phyloP scores from a whole-genome alignment of 2,329 filamentous ascomycete genomes.

The Fusarium foetens region DNA sequence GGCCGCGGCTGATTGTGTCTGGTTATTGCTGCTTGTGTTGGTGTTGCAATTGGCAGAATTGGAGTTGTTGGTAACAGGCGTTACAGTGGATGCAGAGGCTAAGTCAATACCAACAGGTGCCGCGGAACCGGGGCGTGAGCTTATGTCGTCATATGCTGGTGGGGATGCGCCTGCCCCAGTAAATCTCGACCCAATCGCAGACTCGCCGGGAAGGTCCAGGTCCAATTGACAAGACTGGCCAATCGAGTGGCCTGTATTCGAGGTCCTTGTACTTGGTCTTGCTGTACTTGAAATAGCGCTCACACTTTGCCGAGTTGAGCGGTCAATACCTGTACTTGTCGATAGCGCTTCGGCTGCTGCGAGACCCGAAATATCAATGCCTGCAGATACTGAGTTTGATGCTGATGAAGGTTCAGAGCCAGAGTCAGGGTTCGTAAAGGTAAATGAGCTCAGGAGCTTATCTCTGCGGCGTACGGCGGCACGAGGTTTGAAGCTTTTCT shows the following conservation, averaged over 20 bases:
- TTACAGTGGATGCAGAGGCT: slow-evolving; percentile 35
- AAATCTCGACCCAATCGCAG: slow-evolving; percentile 29
- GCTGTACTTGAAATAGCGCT: slow-evolving; percentile 20
- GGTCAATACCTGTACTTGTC: slow-evolving; percentile 17
- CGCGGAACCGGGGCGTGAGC: slow-evolving; percentile 30
- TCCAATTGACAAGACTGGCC: slow-evolving; percentile 21
- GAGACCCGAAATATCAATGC: slow-evolving; percentile 19
- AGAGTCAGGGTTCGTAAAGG: slow-evolving; percentile 16
- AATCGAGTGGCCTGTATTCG: slow-evolving; percentile 21
- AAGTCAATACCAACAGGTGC: slow-evolving; percentile 37
- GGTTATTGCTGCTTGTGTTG: slow-evolving; percentile 21
- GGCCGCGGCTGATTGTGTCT: slow-evolving; percentile 29
- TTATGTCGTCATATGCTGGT: slow-evolving; percentile 48
- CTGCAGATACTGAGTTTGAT: not conserved
- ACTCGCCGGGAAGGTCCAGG: slow-evolving; percentile 34
- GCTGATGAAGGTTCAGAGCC: slow-evolving; percentile 11
- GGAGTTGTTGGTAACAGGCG: slow-evolving; percentile 22
- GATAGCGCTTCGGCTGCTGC: slow-evolving; percentile 27
- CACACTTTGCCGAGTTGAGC: slow-evolving; percentile 28
- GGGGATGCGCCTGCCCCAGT: slow-evolving; percentile 40
- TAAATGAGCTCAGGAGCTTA: slow-evolving; percentile 28
- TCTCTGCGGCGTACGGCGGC: slow-evolving; percentile 21
- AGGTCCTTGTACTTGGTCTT: not conserved
- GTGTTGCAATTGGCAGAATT: slow-evolving; percentile 30
- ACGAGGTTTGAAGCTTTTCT: slow-evolving; percentile 19